These are phyloP conservation scores for Kregervanrija fluxuum DNA, from an alignment of 805 yeast genomes.

Conservation along the genomic window DNA sequence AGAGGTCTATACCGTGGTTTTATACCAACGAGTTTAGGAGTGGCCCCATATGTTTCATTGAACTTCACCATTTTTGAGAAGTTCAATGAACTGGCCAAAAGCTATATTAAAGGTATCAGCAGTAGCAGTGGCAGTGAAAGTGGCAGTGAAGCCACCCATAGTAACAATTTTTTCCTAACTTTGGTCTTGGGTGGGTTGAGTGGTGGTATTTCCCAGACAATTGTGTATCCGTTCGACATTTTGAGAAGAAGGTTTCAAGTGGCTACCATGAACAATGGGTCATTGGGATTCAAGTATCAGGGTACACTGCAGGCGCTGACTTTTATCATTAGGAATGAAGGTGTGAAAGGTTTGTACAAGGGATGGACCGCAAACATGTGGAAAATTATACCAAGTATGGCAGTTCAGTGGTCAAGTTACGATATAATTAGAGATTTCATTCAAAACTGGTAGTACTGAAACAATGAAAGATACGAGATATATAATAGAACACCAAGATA, in stretches of 20 bases:
- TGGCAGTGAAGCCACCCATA: background rate
- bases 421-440: slow-evolving; percentile 57
- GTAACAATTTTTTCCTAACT: slow-evolving; percentile 32
- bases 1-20: slow-evolving; percentile 76
- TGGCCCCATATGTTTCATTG: slow-evolving; percentile 92
- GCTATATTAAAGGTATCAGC: slow-evolving; percentile 19
- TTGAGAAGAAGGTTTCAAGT: slow-evolving; percentile 89
- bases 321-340: slow-evolving; percentile 67
- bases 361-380: slow-evolving; percentile 75
- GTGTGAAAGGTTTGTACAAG: slow-evolving; percentile 62
- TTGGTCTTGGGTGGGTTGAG: slow-evolving; percentile 75
- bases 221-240: slow-evolving; percentile 88
- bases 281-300: slow-evolving; percentile 76
- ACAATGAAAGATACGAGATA: slow-evolving; percentile 3
- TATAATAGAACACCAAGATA: too few species aligned
- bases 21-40: slow-evolving; percentile 87
- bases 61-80: slow-evolving; percentile 88
- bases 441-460: background rate
- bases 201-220: slow-evolving; percentile 84
- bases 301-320: slow-evolving; percentile 68
- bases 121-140: too few species aligned
- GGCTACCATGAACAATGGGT: slow-evolving; percentile 68
- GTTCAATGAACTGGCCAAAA: slow-evolving; percentile 27
- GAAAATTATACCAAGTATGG: slow-evolving; percentile 93
- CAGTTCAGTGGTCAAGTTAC: slow-evolving; percentile 85